Evolutionary conservation across 345 rosid species (phyloP), one percentile per base, ranked within the genome.

Genomic region (Cardamine occulta): DNA sequence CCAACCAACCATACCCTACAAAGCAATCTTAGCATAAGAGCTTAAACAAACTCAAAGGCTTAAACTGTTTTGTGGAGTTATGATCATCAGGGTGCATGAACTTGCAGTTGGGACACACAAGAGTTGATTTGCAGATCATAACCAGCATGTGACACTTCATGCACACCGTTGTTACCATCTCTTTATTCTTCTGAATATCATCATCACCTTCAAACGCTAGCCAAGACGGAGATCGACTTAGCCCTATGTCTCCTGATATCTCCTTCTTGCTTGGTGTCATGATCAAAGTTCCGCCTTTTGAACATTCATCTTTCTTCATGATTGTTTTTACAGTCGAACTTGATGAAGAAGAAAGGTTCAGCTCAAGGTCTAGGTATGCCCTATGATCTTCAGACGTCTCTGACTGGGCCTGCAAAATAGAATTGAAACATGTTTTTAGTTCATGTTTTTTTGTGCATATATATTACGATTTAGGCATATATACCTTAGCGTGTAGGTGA

Each of bases 41-140:
- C 70, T 85, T 82, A 77, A 87, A 84, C 77, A 85, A 52, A 72
- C 48, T 66, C 52, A 72, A 59, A 35, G 76, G 84, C 81, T 82
- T 79, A 80, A 88, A 82, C 21, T 75, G 72, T 44, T 82, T 77
- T 9, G 86, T 83, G 34, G 80, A 42, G 74, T 23, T 71, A 35
- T 83, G 91, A 57, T 85, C 85, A 15, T 78, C 78, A 39, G 91
- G 85, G 85, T 93, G 95, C 85, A 83, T 76, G 80, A 90, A 93
- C 65, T 90, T 93, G 90, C 98, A 93, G 80, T 86, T 93, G 19
- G 98, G 98, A 58, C 97, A 93, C 1, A 86, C 74, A 51, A 86
- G 98, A 44, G 90, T 82, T 13, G 93, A 84, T 80, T 81, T 83
- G 80, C 86, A 88, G 13, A 93, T 81, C 90, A 93, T 89, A 83